Percentiles rank a stretch among this genome's conserved stretches.
Conservation (phyloP, 768 basidiomycete genomes). For the Amanita rimosa region DNA sequence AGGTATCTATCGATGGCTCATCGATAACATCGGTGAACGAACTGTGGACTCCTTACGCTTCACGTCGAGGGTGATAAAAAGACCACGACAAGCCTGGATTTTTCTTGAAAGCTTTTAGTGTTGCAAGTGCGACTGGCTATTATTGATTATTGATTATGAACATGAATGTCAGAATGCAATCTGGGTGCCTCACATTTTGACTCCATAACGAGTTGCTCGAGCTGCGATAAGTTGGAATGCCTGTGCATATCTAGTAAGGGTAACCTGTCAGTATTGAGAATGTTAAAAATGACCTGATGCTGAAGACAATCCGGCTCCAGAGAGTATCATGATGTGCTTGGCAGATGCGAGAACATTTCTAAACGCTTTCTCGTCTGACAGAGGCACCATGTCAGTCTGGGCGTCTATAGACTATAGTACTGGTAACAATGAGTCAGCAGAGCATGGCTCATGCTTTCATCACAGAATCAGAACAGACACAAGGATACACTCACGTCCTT, state of each 20-base stretch:
- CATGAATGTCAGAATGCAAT: slow-evolving; percentile 33
- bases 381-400: slow-evolving; percentile 9
- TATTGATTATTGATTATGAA: slow-evolving; percentile 9
- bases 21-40: slow-evolving; percentile 1
- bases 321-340: slow-evolving; percentile 30
- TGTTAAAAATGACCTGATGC: slow-evolving; percentile 34
- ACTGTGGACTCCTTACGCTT: slow-evolving; percentile 21
- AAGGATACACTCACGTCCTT: slow-evolving; percentile 52
- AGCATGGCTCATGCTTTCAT: slow-evolving; percentile 21
- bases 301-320: slow-evolving; percentile 55
- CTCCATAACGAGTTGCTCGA: slow-evolving; percentile 1
- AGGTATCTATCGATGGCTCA: slow-evolving; percentile 31
- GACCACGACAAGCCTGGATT: slow-evolving; percentile 48
- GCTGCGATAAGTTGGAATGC: slow-evolving; percentile 7
- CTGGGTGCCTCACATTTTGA: not conserved
- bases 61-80: slow-evolving; percentile 54
- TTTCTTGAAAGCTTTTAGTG: slow-evolving; percentile 36
- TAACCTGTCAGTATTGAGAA: not conserved
- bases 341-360: slow-evolving; percentile 10
- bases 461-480: slow-evolving; percentile 27
- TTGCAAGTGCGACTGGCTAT: slow-evolving; percentile 40
- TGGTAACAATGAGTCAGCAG: not conserved
- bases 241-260: slow-evolving; percentile 5
- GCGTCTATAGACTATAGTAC: no score
- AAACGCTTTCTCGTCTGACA: slow-evolving; percentile 12